Conservation (phyloP, 495 filamentous ascomycete genomes). For the Astrocystis sublimbata region DNA sequence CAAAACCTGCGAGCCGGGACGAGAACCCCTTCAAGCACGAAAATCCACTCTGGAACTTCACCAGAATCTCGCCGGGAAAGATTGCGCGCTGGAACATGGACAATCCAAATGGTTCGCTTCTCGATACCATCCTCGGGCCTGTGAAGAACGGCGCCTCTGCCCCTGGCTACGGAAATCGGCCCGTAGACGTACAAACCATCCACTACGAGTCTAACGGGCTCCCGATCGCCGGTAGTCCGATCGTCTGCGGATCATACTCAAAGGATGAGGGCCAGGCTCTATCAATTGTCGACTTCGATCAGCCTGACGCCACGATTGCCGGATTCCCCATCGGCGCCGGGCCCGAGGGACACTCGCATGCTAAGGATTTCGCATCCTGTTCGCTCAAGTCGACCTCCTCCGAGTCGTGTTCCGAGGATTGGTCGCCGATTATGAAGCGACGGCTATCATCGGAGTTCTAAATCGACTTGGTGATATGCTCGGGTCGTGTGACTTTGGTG, state of each 20-base stretch:
- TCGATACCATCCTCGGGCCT: neutral
- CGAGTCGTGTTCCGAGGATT: too few relatives aligned
- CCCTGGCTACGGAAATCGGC: neutral
- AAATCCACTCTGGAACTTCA: too few relatives aligned
- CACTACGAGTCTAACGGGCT: neutral
- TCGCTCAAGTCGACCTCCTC: constrained; percentile 17
- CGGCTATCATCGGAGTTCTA: constrained; percentile 17
- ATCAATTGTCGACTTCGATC: constrained; percentile 15
- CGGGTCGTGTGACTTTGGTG: neutral
- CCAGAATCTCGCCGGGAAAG: neutral
- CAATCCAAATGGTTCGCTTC: neutral
- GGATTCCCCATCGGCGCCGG: constrained; percentile 47
- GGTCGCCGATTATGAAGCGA: neutral
- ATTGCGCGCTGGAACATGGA: constrained; percentile 19
- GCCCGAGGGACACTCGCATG: constrained; percentile 37
- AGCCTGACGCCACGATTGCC: constrained; percentile 12
- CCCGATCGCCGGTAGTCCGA: constrained; percentile 10
- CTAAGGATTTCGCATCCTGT: constrained; percentile 27
- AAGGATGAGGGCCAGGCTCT: neutral
- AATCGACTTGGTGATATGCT: neutral
- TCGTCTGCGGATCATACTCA: neutral
- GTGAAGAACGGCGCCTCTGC: neutral
- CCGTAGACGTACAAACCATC: constrained; percentile 23
- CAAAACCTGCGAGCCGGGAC: neutral
- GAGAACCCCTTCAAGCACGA: neutral